Percentiles rank a stretch among this genome's conserved stretches.
These are phyloP conservation scores for Meredithiella fracta DNA, from an alignment of 2,329 filamentous ascomycete genomes.

Conservation along the genomic window DNA sequence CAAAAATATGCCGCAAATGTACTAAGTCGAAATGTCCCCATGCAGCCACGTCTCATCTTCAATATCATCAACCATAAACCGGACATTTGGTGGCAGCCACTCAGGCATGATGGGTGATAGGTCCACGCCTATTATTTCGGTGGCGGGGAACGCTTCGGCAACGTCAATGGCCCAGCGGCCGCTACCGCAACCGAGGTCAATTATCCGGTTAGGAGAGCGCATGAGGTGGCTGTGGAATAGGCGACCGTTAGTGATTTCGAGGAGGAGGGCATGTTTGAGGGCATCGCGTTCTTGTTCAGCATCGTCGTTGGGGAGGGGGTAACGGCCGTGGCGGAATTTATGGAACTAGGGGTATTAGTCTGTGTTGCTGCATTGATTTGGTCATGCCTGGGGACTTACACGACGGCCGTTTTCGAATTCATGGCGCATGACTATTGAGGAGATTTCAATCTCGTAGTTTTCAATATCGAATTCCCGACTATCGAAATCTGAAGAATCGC, in stretches of 20 bases:
- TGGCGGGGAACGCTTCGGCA: slow-evolving; percentile 26
- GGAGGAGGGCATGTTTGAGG: slow-evolving; percentile 29
- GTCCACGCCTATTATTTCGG: slow-evolving; percentile 27
- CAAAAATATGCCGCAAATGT: slow-evolving; percentile 33
- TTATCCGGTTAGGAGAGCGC: slow-evolving; percentile 25
- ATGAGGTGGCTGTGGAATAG: slow-evolving; percentile 27
- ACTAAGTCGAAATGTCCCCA: slow-evolving; percentile 37
- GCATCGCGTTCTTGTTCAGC: slow-evolving; percentile 31
- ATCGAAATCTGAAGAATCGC: slow-evolving; percentile 13
- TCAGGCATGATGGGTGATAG: slow-evolving; percentile 30
- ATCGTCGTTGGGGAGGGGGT: slow-evolving; percentile 31
- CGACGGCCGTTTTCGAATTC: slow-evolving; percentile 15
- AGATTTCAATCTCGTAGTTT: slow-evolving; percentile 19
- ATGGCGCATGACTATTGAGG: slow-evolving; percentile 14
- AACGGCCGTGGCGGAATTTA: slow-evolving; percentile 27
- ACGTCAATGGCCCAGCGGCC: slow-evolving; percentile 38
- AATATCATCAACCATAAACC: slow-evolving; percentile 45
- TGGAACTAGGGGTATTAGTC: slow-evolving; percentile 22
- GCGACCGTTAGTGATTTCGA: slow-evolving; percentile 26
- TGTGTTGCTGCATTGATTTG: background rate
- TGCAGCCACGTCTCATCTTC: slow-evolving; percentile 38
- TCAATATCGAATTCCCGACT: slow-evolving; percentile 18
- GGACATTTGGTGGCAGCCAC: slow-evolving; percentile 41
- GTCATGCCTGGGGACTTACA: background rate
- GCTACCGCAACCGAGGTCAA: slow-evolving; percentile 34